phyloP scores from a whole-genome alignment of 768 basidiomycete species.

The Jaapia argillacea region DNA sequence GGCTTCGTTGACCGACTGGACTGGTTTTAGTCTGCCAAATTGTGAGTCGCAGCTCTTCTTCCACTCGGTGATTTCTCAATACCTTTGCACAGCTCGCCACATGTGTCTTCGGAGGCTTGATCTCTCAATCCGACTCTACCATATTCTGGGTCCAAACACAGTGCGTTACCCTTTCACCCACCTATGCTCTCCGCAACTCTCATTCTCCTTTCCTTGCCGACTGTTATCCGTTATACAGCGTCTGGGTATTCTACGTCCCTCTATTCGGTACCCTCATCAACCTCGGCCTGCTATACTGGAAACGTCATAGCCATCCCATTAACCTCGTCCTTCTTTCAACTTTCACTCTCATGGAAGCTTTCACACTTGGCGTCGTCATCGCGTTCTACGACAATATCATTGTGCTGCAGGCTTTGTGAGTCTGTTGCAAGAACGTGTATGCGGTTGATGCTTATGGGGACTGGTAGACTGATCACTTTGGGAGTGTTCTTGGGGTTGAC shows the following conservation, averaged over 20 bases:
- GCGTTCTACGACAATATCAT: slow-evolving; percentile 64
- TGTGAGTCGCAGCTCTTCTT: slow-evolving; percentile 27
- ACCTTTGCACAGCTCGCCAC: slow-evolving; percentile 47
- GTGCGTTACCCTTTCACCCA: not conserved
- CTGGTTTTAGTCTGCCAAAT: slow-evolving; percentile 67
- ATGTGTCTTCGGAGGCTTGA: slow-evolving; percentile 54
- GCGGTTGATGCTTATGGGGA: slow-evolving; percentile 1
- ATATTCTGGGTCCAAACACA: slow-evolving; percentile 5
- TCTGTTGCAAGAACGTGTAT: slow-evolving; percentile 1
- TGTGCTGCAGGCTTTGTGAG: slow-evolving; percentile 82
- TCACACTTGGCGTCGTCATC: slow-evolving; percentile 79
- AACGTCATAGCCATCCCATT: slow-evolving; percentile 82
- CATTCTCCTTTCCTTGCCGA: no score
- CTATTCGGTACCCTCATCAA: slow-evolving; percentile 73
- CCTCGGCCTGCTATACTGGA: slow-evolving; percentile 80
- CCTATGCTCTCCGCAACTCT: not conserved
- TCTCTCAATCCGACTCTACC: not conserved
- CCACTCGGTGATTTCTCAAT: slow-evolving; percentile 1
- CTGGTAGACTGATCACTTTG: slow-evolving; percentile 65
- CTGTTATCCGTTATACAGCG: slow-evolving; percentile 34
- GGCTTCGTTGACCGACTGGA: no score
- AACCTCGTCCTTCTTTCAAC: slow-evolving; percentile 79
- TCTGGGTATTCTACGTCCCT: slow-evolving; percentile 75
- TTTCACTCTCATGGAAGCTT: slow-evolving; percentile 88
- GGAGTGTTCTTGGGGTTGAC: slow-evolving; percentile 93